Percentiles rank a stretch among this genome's conserved stretches.
phyloP scores from a whole-genome alignment of 352 stramenopile genomes.

The Albugo candida region DNA sequence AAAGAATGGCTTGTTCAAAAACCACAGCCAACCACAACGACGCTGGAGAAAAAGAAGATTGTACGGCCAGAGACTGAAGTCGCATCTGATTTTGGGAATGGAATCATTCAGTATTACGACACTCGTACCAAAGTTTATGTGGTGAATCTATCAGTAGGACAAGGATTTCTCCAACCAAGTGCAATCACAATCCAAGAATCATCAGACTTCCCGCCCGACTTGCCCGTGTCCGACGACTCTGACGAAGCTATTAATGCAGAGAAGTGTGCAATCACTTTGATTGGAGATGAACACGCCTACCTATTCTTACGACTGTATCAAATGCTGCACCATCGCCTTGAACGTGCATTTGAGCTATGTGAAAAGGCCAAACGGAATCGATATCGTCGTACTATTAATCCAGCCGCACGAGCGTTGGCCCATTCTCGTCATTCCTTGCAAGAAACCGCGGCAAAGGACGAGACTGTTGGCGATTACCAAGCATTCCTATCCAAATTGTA shows the following conservation, averaged over 20 bases:
- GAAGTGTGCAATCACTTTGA: conserved; percentile 34
- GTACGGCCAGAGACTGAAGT: conserved; percentile 50
- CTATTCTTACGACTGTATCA: conserved; percentile 80
- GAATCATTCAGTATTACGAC: conserved; percentile 63
- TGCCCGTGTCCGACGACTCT: conserved; percentile 42
- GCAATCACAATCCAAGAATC: conserved; percentile 60
- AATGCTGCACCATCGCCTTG: conserved; percentile 68
- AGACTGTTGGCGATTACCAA: conserved; percentile 74
- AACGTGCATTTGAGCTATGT: conserved; percentile 60
- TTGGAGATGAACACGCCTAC: conserved; percentile 72
- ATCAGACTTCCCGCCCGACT: conserved; percentile 44
- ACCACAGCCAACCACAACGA: conserved; percentile 41
- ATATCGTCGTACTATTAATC: conserved; percentile 74
- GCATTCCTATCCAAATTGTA: conserved; percentile 77
- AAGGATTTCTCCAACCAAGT: conserved; percentile 55
- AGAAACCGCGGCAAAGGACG: conserved; percentile 11
- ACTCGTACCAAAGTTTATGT: conserved; percentile 30
- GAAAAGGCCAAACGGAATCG: conserved; percentile 75
- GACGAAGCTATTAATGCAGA: conserved; percentile 21
- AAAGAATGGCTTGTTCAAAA: conserved; percentile 70
- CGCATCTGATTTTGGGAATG: conserved; percentile 61
- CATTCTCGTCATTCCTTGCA: conserved; percentile 39
- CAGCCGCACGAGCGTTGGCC: conserved; percentile 51
- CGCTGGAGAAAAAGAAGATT: conserved; percentile 37
- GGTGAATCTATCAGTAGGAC: conserved; percentile 39